Evolutionary conservation across 106 monocot genomes (phyloP).

Genomic region (Dendrobium huoshanense): DNA sequence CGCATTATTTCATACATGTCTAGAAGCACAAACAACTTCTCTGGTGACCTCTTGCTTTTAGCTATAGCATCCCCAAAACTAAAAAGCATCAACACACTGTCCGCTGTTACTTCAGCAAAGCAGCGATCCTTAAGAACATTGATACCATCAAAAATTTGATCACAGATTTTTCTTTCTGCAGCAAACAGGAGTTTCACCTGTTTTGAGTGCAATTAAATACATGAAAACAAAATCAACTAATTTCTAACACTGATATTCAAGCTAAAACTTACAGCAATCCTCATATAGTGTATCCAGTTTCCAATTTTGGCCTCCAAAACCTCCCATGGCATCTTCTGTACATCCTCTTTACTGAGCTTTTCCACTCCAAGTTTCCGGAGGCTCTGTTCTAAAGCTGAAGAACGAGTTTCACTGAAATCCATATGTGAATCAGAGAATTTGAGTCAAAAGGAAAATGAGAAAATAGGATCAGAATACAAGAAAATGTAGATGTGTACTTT

Average conservation of each 20-base stretch:
- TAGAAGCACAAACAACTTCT: slow-evolving; percentile 92
- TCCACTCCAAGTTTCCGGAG: slow-evolving; percentile 78
- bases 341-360: slow-evolving; percentile 85
- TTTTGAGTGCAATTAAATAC: slow-evolving; percentile 22
- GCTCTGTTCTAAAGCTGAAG: slow-evolving; percentile 64
- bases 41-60: slow-evolving; percentile 87
- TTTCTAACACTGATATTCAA: neutral
- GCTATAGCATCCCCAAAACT: slow-evolving; percentile 99
- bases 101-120: slow-evolving; percentile 78
- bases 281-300: slow-evolving; percentile 95
- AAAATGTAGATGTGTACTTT: neutral
- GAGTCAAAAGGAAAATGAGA: neutral
- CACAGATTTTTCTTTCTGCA: slow-evolving; percentile 85
- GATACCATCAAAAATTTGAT: slow-evolving; percentile 77
- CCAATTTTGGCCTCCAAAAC: slow-evolving; percentile 85
- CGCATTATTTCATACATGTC: slow-evolving; percentile 99
- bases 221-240: neutral
- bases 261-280: slow-evolving; percentile 68
- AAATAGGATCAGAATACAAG: neutral
- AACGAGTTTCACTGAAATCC: slow-evolving; percentile 58
- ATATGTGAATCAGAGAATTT: neutral
- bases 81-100: slow-evolving; percentile 67
- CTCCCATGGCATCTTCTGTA: slow-evolving; percentile 94
- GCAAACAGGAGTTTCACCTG: slow-evolving; percentile 94
- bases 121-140: slow-evolving; percentile 61